A percentile compares a stretch with the other conserved stretches of the same genome.
Conservation (phyloP, 768 basidiomycete genomes). For the Kwoniella mangroviensis region DNA sequence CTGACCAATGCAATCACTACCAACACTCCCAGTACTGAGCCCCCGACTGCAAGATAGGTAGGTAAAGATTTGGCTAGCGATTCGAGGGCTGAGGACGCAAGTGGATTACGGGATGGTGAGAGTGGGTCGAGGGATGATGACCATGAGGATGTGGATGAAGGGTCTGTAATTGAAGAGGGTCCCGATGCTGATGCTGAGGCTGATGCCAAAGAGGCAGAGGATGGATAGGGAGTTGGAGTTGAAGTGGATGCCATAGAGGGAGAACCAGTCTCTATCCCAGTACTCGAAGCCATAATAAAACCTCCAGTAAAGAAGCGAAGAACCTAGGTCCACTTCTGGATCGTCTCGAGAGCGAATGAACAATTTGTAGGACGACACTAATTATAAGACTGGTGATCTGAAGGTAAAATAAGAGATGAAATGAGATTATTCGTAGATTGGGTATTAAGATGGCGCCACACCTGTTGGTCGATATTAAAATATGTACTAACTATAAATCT, state of each 20-base stretch:
- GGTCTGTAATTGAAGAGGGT: neutral
- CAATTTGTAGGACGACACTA: too few relatives aligned
- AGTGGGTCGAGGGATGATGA: neutral
- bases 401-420: neutral
- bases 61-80: slow-evolving; percentile 13
- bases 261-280: neutral
- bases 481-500: neutral
- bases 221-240: neutral
- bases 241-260: neutral
- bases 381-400: too few relatives aligned
- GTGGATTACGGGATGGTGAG: neutral
- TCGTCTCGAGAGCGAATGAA: too few relatives aligned
- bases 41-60: slow-evolving; percentile 11
- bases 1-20: neutral
- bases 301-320: too few relatives aligned
- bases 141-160: neutral
- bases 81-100: slow-evolving; percentile 3
- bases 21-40: neutral
- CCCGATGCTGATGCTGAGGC: neutral
- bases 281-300: neutral
- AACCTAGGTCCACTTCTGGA: too few relatives aligned
- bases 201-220: neutral
- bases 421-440: neutral
- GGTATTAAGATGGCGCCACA: neutral
- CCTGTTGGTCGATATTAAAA: slow-evolving; percentile 11